Evolutionary conservation across 2,329 filamentous ascomycete species (phyloP).

Genomic region (Xylariomycetidae sp.): DNA sequence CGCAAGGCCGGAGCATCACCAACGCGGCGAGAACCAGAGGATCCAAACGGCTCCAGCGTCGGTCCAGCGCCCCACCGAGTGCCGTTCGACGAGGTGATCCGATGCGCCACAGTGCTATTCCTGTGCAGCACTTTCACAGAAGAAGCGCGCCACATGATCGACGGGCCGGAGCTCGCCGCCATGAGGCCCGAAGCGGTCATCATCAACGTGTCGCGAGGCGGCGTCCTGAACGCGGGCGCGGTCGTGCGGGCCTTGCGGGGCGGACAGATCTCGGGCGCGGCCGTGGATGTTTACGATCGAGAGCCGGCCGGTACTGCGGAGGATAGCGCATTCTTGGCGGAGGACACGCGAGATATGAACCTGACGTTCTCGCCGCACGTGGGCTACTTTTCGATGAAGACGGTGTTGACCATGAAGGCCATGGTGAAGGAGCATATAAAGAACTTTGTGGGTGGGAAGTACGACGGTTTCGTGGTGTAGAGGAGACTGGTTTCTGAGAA

Average conservation of each 20-base stretch:
- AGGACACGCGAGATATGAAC: slow-evolving; percentile 11
- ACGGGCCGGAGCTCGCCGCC: slow-evolving; percentile 11
- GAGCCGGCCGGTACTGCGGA: slow-evolving; percentile 17
- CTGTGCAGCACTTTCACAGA: slow-evolving; percentile 12
- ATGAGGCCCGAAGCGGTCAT: slow-evolving; percentile 17
- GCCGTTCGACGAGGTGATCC: slow-evolving; percentile 16
- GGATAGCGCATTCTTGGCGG: slow-evolving; percentile 17
- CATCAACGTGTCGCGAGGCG: slow-evolving; percentile 19
- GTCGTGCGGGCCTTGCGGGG: slow-evolving; percentile 21
- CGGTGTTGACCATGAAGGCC: slow-evolving; percentile 12
- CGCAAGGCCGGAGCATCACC: slow-evolving; percentile 6
- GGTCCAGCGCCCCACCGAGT: too few species aligned
- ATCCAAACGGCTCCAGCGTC: too few species aligned
- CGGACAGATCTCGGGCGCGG: slow-evolving; percentile 17
- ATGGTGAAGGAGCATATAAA: slow-evolving; percentile 14
- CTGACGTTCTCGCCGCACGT: slow-evolving; percentile 20
- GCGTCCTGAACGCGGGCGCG: slow-evolving; percentile 14
- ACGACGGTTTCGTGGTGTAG: neutral
- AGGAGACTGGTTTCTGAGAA: too few species aligned
- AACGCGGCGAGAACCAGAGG: neutral
- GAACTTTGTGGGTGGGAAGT: slow-evolving; percentile 10
- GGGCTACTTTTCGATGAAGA: slow-evolving; percentile 19
- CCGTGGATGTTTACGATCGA: slow-evolving; percentile 18
- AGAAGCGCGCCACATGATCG: slow-evolving; percentile 13
- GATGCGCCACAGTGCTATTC: slow-evolving; percentile 15